Percentiles rank a stretch among this genome's conserved stretches.
Conservation (phyloP, 495 filamentous ascomycete species). For the Penicillium silybi region DNA sequence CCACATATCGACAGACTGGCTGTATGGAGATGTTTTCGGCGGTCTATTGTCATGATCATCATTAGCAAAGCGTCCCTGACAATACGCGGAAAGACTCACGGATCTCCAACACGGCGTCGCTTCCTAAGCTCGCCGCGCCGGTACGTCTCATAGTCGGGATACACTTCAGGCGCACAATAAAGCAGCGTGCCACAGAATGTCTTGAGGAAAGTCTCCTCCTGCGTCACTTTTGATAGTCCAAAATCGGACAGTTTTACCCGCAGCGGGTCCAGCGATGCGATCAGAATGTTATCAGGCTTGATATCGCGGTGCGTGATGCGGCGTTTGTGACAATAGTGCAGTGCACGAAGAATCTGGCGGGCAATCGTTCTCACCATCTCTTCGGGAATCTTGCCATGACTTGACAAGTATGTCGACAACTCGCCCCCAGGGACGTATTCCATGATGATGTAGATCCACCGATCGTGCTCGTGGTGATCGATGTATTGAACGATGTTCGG, state of each 20-base stretch:
- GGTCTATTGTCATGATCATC: slow-evolving; percentile 18
- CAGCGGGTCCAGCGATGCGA: slow-evolving; percentile 66
- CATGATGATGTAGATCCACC: slow-evolving; percentile 91
- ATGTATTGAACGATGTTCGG: slow-evolving; percentile 88
- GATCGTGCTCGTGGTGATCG: slow-evolving; percentile 72
- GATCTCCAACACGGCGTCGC: slow-evolving; percentile 47
- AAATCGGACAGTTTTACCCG: slow-evolving; percentile 93
- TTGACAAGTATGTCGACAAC: slow-evolving; percentile 64
- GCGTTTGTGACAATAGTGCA: slow-evolving; percentile 81
- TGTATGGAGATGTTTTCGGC: slow-evolving; percentile 60
- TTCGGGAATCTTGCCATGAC: slow-evolving; percentile 61
- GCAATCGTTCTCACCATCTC: slow-evolving; percentile 64
- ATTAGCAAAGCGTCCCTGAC: slow-evolving; percentile 14
- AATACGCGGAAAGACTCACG: slow-evolving; percentile 28
- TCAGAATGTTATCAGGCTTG: slow-evolving; percentile 95
- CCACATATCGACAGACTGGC: slow-evolving; percentile 90
- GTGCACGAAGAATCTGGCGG: slow-evolving; percentile 70
- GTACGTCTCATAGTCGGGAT: slow-evolving; percentile 68
- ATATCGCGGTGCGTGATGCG: slow-evolving; percentile 95
- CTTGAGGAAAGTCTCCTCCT: slow-evolving; percentile 85
- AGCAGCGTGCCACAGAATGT: slow-evolving; percentile 95
- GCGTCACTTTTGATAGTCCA: slow-evolving; percentile 87
- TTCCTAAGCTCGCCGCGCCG: slow-evolving; percentile 44
- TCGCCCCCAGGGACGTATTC: slow-evolving; percentile 86
- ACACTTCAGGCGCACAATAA: slow-evolving; percentile 96